Conservation (phyloP, 2,329 filamentous ascomycete species). For the Neonectria sp. region DNA sequence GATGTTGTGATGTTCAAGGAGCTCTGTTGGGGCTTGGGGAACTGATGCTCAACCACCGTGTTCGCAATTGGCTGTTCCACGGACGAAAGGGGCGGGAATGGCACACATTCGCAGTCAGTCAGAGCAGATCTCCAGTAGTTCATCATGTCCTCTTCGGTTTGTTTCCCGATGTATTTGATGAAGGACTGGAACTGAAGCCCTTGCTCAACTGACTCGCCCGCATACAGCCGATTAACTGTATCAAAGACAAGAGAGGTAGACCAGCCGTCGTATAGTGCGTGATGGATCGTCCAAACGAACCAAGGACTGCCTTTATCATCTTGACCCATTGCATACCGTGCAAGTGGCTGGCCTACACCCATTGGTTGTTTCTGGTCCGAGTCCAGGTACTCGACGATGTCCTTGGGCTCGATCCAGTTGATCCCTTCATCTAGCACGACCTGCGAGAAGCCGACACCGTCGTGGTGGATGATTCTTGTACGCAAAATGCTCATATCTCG, state of each 20-base stretch:
- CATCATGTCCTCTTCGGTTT: background rate
- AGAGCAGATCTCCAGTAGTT: conserved; percentile 20
- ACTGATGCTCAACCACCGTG: background rate
- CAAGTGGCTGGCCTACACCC: conserved; percentile 57
- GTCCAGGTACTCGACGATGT: conserved; percentile 54
- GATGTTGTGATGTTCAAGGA: conserved; percentile 21
- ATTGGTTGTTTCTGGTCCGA: conserved; percentile 54
- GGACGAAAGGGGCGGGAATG: conserved; percentile 25
- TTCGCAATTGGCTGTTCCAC: conserved; percentile 9
- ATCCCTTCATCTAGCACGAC: conserved; percentile 58
- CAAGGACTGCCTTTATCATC: background rate
- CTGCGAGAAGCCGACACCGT: conserved; percentile 58
- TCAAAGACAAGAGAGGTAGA: conserved; percentile 30
- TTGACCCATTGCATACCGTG: conserved; percentile 57
- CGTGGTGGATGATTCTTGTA: conserved; percentile 62
- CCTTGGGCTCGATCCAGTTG: conserved; percentile 41
- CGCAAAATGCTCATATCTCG: conserved; percentile 54
- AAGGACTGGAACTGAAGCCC: conserved; percentile 2
- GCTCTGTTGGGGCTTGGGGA: background rate
- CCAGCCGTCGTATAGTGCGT: conserved; percentile 49
- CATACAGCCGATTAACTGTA: conserved; percentile 22
- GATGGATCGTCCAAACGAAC: conserved; percentile 47
- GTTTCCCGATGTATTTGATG: background rate
- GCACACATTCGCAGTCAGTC: background rate
- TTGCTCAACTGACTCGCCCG: background rate